Evolutionary conservation across 106 monocot species (phyloP), one percentile per base, ranked within the genome.

Genomic region (Amphibolis antarctica): DNA sequence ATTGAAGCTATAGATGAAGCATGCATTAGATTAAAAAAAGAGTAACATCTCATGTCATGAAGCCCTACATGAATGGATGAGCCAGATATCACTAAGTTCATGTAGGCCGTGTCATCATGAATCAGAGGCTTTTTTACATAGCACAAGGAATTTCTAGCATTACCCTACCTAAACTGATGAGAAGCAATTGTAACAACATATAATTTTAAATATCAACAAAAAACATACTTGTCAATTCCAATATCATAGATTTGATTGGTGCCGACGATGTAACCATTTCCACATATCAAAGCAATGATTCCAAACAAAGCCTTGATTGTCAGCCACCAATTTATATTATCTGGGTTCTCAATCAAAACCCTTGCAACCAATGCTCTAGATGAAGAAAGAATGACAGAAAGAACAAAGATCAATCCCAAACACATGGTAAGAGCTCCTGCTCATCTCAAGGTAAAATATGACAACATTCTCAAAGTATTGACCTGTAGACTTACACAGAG

Each of bases 241-340:
- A 96, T 81, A 58, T 96, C 96, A 73, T 87, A 96, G 27, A 96
- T 96, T 74, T 96, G 96, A 80, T 96, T 96, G 68, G 90, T 85
- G 11, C 96, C 96, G 19, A 96, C 96, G 19, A 96, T 96, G 50
- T 96, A 96, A 48, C 90, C 89, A 79, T 96, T 96, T 50, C 96
- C 96, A 65, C 96, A 96, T 20, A 96, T 78, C 43, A 96, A 78
- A 36, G 90, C 90, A 60, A 78, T 53, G 25, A 96, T 77, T 29
- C 96, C 96, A 73, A 59, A 87, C 27, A 84, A 71, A 58, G 96
- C 96, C 75, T 90, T 96, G 78, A 85, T 79, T 63, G 69, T 64
- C 76, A 96, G 69, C 78, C 82, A 75, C 96, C 96, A 96, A 57
- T 82, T 87, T 66, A 96, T 96, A 30, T 86, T 78, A 49, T 80